A percentile compares a stretch with the other conserved stretches of the same genome.
Conservation (phyloP, 2,329 filamentous ascomycete genomes). For the Hypomyces rosellus region DNA sequence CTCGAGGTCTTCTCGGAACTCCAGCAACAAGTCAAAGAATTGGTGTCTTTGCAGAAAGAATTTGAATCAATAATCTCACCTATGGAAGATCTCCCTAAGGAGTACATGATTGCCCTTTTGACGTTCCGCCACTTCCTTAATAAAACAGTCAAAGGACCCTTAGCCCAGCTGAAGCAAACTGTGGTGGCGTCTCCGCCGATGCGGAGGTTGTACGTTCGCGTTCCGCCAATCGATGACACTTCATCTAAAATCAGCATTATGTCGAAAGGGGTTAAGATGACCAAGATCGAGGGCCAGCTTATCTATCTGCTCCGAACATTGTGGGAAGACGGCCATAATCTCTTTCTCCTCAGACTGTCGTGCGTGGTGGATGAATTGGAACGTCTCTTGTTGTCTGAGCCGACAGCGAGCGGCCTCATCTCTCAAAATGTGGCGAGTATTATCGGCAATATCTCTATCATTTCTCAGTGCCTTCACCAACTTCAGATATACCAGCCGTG, state of each 20-base stretch:
- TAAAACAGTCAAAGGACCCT: constrained; percentile 25
- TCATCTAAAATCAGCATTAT: too few species aligned
- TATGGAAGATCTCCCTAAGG: constrained; percentile 22
- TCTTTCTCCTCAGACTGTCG: constrained; percentile 24
- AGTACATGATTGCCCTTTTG: constrained; percentile 32
- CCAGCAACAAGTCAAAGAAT: constrained; percentile 21
- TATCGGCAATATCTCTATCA: constrained; percentile 40
- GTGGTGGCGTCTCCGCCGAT: constrained; percentile 34
- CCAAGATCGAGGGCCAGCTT: constrained; percentile 20
- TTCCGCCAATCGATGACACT: too few species aligned
- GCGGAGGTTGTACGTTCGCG: constrained; percentile 26
- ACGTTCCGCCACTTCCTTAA: constrained; percentile 32
- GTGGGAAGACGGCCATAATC: constrained; percentile 28
- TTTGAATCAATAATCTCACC: constrained; percentile 26
- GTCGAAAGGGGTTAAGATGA: constrained; percentile 10
- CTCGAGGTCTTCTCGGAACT: constrained; percentile 36
- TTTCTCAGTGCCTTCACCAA: constrained; percentile 38
- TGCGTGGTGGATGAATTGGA: constrained; percentile 42
- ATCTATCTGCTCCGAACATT: constrained; percentile 32
- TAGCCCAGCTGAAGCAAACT: constrained; percentile 22
- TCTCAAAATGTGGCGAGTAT: constrained; percentile 28
- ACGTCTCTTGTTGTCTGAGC: constrained; percentile 34
- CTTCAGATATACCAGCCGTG: constrained; percentile 43
- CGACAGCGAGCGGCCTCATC: constrained; percentile 28
- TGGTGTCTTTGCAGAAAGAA: constrained; percentile 25